These are phyloP conservation scores for Myxozyma geophila DNA, from an alignment of 805 yeast genomes.

Conservation along the genomic window DNA sequence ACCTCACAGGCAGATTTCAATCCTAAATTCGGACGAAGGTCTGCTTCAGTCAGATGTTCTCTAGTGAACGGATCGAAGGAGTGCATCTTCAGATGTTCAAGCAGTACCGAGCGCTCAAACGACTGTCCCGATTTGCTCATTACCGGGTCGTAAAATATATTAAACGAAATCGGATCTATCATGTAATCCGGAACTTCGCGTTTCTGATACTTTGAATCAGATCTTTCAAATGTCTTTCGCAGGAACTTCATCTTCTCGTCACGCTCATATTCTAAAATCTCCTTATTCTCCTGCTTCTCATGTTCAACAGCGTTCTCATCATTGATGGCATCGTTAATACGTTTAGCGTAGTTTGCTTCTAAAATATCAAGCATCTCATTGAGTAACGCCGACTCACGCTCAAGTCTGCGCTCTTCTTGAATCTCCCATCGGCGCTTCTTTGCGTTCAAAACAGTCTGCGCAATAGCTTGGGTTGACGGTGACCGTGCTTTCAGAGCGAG, in stretches of 20 bases:
- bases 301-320: conserved; percentile 21
- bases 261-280: conserved; percentile 30
- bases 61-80: conserved; percentile 52
- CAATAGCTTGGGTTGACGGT: conserved; percentile 40
- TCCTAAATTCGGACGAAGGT: conserved; percentile 51
- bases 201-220: conserved; percentile 34
- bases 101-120: conserved; percentile 49
- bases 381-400: conserved; percentile 37
- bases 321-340: conserved; percentile 24
- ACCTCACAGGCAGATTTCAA: conserved; percentile 49
- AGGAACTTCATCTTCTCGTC: conserved; percentile 35
- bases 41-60: conserved; percentile 44
- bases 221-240: conserved; percentile 37
- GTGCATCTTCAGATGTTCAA: conserved; percentile 47
- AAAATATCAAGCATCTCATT: conserved; percentile 39
- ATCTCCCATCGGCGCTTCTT: conserved; percentile 40
- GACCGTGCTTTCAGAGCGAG: conserved; percentile 40
- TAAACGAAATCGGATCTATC: conserved; percentile 51
- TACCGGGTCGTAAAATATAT: conserved; percentile 50
- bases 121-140: conserved; percentile 52
- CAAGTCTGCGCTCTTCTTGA: conserved; percentile 38
- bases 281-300: conserved; percentile 38
- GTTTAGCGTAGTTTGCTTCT: conserved; percentile 17
- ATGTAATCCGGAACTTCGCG: conserved; percentile 48
- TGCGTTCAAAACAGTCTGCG: conserved; percentile 39